Evolutionary conservation across 1,284 basidiomycete genomes (phyloP).

Genomic region (Mycena sp.): DNA sequence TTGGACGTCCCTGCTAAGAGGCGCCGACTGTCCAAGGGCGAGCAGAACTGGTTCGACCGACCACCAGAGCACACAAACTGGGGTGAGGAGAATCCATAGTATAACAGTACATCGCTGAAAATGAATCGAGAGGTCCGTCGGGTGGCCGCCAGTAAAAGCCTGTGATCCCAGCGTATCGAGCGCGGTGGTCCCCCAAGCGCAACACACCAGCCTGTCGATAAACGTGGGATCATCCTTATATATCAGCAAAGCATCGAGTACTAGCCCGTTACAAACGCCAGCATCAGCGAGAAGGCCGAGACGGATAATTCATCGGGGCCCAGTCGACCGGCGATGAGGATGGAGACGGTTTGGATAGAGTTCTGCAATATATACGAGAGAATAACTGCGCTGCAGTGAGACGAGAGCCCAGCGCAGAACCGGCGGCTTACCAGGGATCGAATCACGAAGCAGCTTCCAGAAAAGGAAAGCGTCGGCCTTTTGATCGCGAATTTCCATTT

Average conservation of each 20-base stretch:
- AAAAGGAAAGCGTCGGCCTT: slow-evolving; percentile 51
- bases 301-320: slow-evolving; percentile 76
- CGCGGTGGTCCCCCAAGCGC: slow-evolving; percentile 82
- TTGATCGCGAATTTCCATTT: slow-evolving; percentile 19
- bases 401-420: background rate
- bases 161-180: slow-evolving; percentile 82
- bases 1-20: slow-evolving; percentile 68
- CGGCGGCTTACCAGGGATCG: slow-evolving; percentile 51
- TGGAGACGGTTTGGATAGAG: slow-evolving; percentile 72
- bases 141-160: slow-evolving; percentile 71
- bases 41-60: slow-evolving; percentile 69
- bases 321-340: slow-evolving; percentile 70
- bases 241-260: slow-evolving; percentile 41
- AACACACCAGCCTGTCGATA: slow-evolving; percentile 71
- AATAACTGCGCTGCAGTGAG: slow-evolving; percentile 51
- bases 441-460: slow-evolving; percentile 59
- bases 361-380: slow-evolving; percentile 77
- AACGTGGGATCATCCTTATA: slow-evolving; percentile 58
- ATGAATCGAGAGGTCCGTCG: slow-evolving; percentile 72
- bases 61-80: slow-evolving; percentile 68
- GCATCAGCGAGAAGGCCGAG: slow-evolving; percentile 78
- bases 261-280: slow-evolving; percentile 81
- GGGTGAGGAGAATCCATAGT: slow-evolving; percentile 70
- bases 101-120: slow-evolving; percentile 73
- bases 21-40: slow-evolving; percentile 66